Conservation (phyloP, 768 basidiomycete species). For the Tulasnella sp. region DNA sequence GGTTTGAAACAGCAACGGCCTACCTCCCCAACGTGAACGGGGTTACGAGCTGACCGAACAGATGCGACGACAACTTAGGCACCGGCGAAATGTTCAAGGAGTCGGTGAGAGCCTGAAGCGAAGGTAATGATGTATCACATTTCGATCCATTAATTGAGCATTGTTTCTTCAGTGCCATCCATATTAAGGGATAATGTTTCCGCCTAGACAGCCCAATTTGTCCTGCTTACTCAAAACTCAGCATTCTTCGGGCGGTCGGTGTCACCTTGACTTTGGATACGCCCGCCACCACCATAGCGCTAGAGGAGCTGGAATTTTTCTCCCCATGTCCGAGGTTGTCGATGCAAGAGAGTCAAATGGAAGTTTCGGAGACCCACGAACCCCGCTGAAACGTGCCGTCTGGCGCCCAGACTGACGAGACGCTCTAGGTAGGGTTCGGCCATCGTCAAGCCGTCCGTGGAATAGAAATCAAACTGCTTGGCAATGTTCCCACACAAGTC, state of each 20-base stretch:
- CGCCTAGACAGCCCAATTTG: not conserved
- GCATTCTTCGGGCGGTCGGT: not conserved
- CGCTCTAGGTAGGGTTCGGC: constrained; percentile 11
- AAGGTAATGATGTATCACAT: too few species aligned
- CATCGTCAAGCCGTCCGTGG: not conserved
- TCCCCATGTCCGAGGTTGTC: too few species aligned
- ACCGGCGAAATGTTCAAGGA: too few species aligned
- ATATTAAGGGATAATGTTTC: too few species aligned
- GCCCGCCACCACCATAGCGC: not conserved
- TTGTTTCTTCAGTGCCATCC: too few species aligned
- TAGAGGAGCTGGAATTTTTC: not conserved
- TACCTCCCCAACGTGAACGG: too few species aligned
- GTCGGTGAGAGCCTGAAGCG: too few species aligned
- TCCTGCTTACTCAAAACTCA: not conserved
- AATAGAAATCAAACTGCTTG: constrained; percentile 4
- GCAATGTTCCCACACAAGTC: too few species aligned
- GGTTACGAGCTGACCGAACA: too few species aligned
- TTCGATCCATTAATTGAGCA: too few species aligned
- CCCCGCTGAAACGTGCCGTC: constrained; percentile 17
- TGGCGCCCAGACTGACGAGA: constrained; percentile 1
- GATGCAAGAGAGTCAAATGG: constrained; percentile 10
- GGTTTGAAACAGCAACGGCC: too few species aligned
- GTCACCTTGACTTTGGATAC: not conserved
- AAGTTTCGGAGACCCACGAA: not conserved
- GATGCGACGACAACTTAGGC: too few species aligned